Evolutionary conservation across 139 green algal species (phyloP), one percentile per base, ranked within the genome.

Genomic region (Closterium sp.): DNA sequence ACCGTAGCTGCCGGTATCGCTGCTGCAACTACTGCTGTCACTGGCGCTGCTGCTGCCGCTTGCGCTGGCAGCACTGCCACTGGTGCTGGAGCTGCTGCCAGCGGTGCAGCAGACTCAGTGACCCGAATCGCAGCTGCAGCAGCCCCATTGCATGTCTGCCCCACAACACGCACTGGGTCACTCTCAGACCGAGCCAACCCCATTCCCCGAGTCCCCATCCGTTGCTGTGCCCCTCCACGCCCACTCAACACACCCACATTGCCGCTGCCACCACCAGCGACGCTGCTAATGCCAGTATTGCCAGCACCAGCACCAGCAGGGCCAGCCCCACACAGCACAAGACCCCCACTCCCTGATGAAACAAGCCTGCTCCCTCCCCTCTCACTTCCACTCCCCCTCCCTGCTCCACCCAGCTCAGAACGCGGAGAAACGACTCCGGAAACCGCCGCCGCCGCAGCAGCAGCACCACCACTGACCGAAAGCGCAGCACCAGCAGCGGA

Each of bases 171-270:
- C 5, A 24, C 62, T 9, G 85, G 85, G 19, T 87, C 85, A 87
- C 85, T 87, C 85, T 87, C 85, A 87, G 85, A 87, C n/a, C 85
- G 85, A 17, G 85, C 85, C 22, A 87, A 87, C 27, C 28, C 62
- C 62, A 79, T 79, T 22, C 62, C 19, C 27, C 85, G 85, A 19
- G 28, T 4, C 22, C 24, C 6, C 2, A 9, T 9, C 21, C 7
- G 85, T 27, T 87, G 85, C 85, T 87, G 85, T 2, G 85, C 21
- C 62, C 19, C 62, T 24, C 17, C 62, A 79, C 62, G 19, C 62
- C 62, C 62, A 79, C 17, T 27, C 62, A 79, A 79, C 17, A 24
- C 62, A 79, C 62, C 62, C 17, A 13, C 0, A 27, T 87, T 87
- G 85, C 22, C 2, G n/a, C 85, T 30, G 85, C n/a, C 28, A 17